phyloP scores from a whole-genome alignment of 2,329 filamentous ascomycete genomes.

The Fusarium anthophilum region DNA sequence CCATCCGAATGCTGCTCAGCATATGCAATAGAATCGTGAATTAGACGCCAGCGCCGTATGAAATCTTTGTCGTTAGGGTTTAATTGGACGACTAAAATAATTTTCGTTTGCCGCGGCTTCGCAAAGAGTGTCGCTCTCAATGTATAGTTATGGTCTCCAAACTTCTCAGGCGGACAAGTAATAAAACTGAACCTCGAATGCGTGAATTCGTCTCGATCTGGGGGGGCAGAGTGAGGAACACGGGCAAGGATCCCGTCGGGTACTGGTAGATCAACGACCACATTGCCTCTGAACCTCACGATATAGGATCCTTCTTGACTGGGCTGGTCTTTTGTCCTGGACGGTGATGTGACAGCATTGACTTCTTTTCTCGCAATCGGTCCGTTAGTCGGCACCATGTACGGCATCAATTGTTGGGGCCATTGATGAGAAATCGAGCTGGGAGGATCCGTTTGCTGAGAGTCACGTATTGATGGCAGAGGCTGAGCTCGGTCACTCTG shows the following conservation, averaged over 20 bases:
- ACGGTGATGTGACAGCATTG: background rate
- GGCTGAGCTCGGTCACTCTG: background rate
- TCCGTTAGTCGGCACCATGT: too few species aligned
- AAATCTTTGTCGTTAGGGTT: background rate
- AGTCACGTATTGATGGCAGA: background rate
- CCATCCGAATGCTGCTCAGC: background rate
- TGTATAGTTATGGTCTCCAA: background rate
- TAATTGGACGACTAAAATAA: background rate
- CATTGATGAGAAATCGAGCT: background rate
- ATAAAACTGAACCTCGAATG: background rate
- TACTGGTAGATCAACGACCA: background rate
- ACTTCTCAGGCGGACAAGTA: fast-evolving
- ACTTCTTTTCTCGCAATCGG: too few species aligned
- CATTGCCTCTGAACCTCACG: background rate
- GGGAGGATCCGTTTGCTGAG: background rate
- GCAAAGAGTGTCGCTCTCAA: background rate
- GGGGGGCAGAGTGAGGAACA: background rate
- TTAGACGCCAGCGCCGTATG: background rate
- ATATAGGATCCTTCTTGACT: fast-evolving
- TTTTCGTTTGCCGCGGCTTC: background rate
- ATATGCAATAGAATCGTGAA: background rate
- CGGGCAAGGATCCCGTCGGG: background rate
- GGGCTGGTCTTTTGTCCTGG: fast-evolving
- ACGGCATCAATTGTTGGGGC: background rate
- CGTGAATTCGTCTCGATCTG: background rate